Percentiles rank a stretch among this genome's conserved stretches.
Conservation (phyloP, 2,329 filamentous ascomycete genomes). For the Botryotinia calthae region DNA sequence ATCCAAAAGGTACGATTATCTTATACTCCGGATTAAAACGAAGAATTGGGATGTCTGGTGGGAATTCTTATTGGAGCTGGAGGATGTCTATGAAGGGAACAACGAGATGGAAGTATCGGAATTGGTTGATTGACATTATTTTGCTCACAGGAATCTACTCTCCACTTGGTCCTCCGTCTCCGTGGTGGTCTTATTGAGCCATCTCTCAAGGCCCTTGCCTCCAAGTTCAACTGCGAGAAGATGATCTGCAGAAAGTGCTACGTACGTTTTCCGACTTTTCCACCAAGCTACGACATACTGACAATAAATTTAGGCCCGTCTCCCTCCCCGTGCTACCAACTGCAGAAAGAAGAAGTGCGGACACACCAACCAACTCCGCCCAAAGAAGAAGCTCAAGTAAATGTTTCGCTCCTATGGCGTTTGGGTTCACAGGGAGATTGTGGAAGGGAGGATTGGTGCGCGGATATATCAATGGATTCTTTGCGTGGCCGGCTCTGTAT, state of each 20-base stretch:
- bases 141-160: conserved; percentile 78
- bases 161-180: conserved; percentile 97
- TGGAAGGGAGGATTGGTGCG: conserved; percentile 14
- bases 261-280: conserved; percentile 55
- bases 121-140: conserved; percentile 26
- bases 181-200: conserved; percentile 99
- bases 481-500: conserved; percentile 29
- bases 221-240: conserved; percentile 99
- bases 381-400: conserved; percentile 99
- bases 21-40: neutral
- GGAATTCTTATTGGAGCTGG: neutral
- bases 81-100: neutral
- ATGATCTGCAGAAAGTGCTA: conserved; percentile 99
- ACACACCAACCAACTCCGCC: conserved; percentile 99
- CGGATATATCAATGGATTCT: conserved; percentile 26
- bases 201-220: conserved; percentile 95
- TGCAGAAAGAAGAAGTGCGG: conserved; percentile 99
- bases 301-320: conserved; percentile 58
- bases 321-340: conserved; percentile 98
- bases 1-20: conserved; percentile 79
- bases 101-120: neutral
- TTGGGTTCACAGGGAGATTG: conserved; percentile 27
- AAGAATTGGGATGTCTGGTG: neutral
- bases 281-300: conserved; percentile 26
- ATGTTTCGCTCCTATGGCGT: conserved; percentile 46